Evolutionary conservation across 148 eudicot species (phyloP).

Genomic region (Nepenthes mirabilis): DNA sequence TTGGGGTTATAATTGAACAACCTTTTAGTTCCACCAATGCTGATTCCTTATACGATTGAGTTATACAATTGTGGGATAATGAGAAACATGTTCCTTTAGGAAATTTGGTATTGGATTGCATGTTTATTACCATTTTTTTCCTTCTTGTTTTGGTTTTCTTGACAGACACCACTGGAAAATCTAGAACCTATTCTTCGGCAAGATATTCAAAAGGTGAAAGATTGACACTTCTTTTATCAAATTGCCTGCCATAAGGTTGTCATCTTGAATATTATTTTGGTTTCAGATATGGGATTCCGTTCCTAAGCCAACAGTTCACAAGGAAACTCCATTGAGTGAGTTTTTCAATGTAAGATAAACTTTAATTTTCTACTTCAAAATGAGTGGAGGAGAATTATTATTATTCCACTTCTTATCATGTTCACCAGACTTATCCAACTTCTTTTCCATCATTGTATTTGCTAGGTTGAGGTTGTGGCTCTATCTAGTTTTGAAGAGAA

Average conservation of each 20-base stretch:
- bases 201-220: slow-evolving; percentile 82
- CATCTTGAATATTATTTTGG: slow-evolving; percentile 3
- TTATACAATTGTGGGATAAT: no score
- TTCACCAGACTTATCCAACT: neutral
- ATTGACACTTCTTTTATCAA: slow-evolving; percentile 8
- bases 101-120: neutral
- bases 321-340: slow-evolving; percentile 81
- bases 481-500: slow-evolving; percentile 93
- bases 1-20: no score
- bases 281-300: slow-evolving; percentile 94
- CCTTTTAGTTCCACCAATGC: no score
- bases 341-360: slow-evolving; percentile 79
- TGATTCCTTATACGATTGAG: no score
- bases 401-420: neutral
- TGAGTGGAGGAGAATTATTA: neutral
- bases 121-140: slow-evolving; percentile 2
- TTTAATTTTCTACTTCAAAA: neutral
- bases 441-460: neutral
- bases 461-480: slow-evolving; percentile 95
- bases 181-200: slow-evolving; percentile 90
- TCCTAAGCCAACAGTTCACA: slow-evolving; percentile 94
- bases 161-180: slow-evolving; percentile 88
- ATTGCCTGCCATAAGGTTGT: slow-evolving; percentile 1
- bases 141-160: slow-evolving; percentile 5
- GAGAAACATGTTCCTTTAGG: no score